Evolutionary conservation across 768 basidiomycete species (phyloP).

Genomic region (Hygrocybe coccinea): DNA sequence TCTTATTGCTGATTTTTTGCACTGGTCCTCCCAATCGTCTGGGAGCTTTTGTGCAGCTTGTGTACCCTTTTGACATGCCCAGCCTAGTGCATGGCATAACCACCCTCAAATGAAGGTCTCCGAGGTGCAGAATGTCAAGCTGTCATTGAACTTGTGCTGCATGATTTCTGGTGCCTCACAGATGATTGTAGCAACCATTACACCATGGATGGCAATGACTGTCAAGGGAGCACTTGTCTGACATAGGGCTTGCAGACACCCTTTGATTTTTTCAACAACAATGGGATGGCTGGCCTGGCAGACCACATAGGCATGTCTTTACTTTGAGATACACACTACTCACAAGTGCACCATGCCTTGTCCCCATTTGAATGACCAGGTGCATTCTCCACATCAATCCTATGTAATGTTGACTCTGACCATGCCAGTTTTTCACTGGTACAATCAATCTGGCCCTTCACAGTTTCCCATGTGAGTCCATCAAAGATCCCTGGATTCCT

Average conservation of each 20-base stretch:
- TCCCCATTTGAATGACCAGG: neutral
- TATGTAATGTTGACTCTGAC: constrained; percentile 3
- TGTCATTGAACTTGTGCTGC: constrained; percentile 16
- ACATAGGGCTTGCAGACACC: too few relatives aligned
- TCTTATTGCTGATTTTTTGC: too few relatives aligned
- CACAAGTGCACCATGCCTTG: neutral
- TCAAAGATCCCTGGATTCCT: constrained; percentile 12
- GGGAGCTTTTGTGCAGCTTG: neutral
- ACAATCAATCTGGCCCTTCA: constrained; percentile 25
- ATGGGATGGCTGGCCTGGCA: neutral
- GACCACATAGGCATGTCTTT: neutral
- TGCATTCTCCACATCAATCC: neutral
- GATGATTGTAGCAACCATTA: constrained; percentile 28
- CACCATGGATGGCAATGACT: constrained; percentile 12
- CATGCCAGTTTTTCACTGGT: constrained; percentile 15
- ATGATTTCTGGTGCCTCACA: constrained; percentile 25
- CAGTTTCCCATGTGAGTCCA: constrained; percentile 14
- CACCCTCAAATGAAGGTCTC: constrained; percentile 14
- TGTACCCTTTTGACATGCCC: neutral
- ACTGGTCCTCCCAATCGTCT: neutral
- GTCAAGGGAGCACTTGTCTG: constrained; percentile 16
- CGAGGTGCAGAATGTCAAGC: constrained; percentile 17
- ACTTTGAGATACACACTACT: neutral
- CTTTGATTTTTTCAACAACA: neutral
- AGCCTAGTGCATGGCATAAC: constrained; percentile 9